Evolutionary conservation across 129 eudicot species (phyloP).

Genomic region (Dittrichia graveolens): DNA sequence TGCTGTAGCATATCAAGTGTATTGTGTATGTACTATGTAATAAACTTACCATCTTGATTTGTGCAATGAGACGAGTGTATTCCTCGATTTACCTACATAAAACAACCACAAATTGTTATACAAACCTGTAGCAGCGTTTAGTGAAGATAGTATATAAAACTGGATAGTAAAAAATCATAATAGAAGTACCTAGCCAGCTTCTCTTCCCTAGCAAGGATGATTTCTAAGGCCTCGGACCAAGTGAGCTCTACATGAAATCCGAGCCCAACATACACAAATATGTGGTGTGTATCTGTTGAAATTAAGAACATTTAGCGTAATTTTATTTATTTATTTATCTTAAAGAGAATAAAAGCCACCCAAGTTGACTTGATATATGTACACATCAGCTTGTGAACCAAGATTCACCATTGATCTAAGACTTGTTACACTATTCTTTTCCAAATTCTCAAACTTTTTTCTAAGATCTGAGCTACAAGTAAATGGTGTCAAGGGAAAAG

Average conservation of each 20-base stretch:
- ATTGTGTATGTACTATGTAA: not conserved
- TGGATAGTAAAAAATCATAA: not conserved
- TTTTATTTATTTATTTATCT: no score
- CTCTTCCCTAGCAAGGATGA: slow-evolving; percentile 76
- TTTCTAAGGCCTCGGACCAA: slow-evolving; percentile 85
- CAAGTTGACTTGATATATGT: no score
- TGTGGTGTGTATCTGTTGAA: slow-evolving; percentile 67
- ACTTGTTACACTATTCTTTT: slow-evolving; percentile 81
- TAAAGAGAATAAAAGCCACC: no score
- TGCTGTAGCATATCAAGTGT: not conserved
- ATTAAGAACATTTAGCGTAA: not conserved
- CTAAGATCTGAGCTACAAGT: slow-evolving; percentile 73
- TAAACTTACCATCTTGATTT: slow-evolving; percentile 79
- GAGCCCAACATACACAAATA: slow-evolving; percentile 92
- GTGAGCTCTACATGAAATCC: slow-evolving; percentile 98
- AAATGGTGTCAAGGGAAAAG: no score
- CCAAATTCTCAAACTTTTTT: slow-evolving; percentile 75
- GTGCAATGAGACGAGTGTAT: slow-evolving; percentile 68
- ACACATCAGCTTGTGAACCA: slow-evolving; percentile 98
- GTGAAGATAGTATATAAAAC: not conserved
- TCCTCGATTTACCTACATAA: slow-evolving; percentile 82
- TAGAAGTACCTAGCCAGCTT: slow-evolving; percentile 76
- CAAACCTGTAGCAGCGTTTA: not conserved
- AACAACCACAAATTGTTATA: slow-evolving; percentile 5
- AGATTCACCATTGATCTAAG: slow-evolving; percentile 77